These are phyloP conservation scores for Calonectria pseudoturangicola DNA, from an alignment of 2,329 filamentous ascomycete genomes.

Conservation along the genomic window DNA sequence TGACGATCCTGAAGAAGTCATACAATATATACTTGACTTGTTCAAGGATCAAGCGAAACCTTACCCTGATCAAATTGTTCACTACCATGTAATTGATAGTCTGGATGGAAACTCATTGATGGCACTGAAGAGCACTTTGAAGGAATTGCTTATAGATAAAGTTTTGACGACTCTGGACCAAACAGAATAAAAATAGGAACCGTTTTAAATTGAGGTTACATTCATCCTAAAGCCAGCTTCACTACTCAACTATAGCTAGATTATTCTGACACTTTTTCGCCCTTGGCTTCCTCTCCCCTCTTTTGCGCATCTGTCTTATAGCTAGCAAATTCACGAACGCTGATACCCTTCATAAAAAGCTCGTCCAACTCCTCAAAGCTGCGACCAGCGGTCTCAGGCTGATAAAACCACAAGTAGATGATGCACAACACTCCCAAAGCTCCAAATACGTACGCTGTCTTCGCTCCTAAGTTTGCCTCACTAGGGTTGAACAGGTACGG, in stretches of 20 bases:
- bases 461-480: slow-evolving; percentile 41
- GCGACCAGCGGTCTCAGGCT: slow-evolving; percentile 45
- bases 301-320: slow-evolving; percentile 42
- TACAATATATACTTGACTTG: too few relatives aligned
- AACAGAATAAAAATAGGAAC: too few relatives aligned
- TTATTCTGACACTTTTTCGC: neutral
- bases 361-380: slow-evolving; percentile 47
- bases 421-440: slow-evolving; percentile 35
- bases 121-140: too few relatives aligned
- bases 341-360: slow-evolving; percentile 39
- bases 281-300: slow-evolving; percentile 26
- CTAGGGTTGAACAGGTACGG: slow-evolving; percentile 45
- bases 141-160: too few relatives aligned
- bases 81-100: too few relatives aligned
- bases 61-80: too few relatives aligned
- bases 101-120: too few relatives aligned
- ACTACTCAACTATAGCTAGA: neutral
- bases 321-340: slow-evolving; percentile 30
- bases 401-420: slow-evolving; percentile 43
- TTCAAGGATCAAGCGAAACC: too few relatives aligned
- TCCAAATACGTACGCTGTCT: slow-evolving; percentile 43
- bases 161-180: too few relatives aligned
- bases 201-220: neutral
- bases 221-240: neutral
- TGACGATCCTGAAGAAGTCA: too few relatives aligned